These are phyloP conservation scores for Obba rivulosa DNA, from an alignment of 768 basidiomycete species.

Conservation along the genomic window DNA sequence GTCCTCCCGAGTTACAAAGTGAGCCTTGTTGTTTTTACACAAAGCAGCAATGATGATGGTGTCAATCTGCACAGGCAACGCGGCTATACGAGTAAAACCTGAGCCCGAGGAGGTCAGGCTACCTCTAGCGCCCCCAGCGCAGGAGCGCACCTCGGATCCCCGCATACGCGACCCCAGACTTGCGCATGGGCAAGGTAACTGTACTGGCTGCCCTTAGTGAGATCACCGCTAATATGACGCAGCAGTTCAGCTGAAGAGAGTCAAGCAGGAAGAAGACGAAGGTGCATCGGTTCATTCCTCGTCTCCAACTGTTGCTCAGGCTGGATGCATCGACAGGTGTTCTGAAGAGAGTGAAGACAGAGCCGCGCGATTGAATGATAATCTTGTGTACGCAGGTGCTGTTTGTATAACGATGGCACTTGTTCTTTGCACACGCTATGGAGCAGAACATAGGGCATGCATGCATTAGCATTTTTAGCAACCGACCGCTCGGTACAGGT, in stretches of 20 bases:
- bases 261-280: slow-evolving; percentile 8
- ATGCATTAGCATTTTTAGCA: too few relatives aligned
- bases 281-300: neutral
- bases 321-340: neutral
- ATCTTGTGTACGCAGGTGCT: too few relatives aligned
- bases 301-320: neutral
- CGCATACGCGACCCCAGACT: neutral
- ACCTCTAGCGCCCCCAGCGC: neutral
- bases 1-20: neutral
- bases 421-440: too few relatives aligned
- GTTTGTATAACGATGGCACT: too few relatives aligned
- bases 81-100: slow-evolving; percentile 4
- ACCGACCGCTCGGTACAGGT: too few relatives aligned
- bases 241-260: slow-evolving; percentile 2
- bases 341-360: slow-evolving; percentile 7
- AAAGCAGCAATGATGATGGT: neutral
- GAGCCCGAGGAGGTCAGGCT: slow-evolving; percentile 4
- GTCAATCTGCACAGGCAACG: neutral
- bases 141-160: neutral
- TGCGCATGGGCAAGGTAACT: neutral
- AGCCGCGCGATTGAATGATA: neutral
- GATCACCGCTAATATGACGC: neutral
- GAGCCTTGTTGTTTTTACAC: neutral
- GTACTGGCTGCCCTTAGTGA: neutral
- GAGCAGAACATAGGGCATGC: too few relatives aligned